These are phyloP conservation scores for Magnaporthiopsis poae DNA, from an alignment of 2,329 filamentous ascomycete species.

Conservation along the genomic window DNA sequence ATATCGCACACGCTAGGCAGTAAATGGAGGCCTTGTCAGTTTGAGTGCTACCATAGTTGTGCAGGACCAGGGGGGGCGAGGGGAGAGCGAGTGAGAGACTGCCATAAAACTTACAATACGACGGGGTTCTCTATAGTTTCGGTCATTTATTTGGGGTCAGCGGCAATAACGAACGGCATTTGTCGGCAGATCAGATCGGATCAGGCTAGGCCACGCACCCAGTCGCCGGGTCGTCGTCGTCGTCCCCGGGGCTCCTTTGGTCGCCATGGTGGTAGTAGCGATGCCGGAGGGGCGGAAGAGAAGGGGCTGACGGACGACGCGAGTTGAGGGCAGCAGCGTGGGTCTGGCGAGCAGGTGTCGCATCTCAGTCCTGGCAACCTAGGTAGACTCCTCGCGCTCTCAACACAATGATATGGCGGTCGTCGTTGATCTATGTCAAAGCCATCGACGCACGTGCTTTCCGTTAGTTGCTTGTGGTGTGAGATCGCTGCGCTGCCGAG, in stretches of 20 bases:
- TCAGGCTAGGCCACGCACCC: background rate
- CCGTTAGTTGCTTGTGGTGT: background rate
- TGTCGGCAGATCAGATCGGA: too few relatives aligned
- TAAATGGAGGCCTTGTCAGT: background rate
- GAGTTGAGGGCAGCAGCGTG: background rate
- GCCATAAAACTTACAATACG: conserved; percentile 34
- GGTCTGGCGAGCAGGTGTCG: background rate
- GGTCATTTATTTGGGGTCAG: too few relatives aligned
- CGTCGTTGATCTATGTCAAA: too few relatives aligned
- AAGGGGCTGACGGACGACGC: too few relatives aligned
- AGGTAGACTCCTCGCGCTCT: too few relatives aligned
- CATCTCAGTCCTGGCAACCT: background rate
- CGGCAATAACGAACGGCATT: too few relatives aligned
- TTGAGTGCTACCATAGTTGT: too few relatives aligned
- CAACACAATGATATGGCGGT: too few relatives aligned
- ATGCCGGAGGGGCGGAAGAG: background rate
- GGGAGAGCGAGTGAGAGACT: background rate
- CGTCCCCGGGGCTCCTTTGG: background rate
- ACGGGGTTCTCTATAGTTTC: conserved; percentile 24
- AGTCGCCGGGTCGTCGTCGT: background rate
- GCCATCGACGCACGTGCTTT: background rate
- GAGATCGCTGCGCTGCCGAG: background rate
- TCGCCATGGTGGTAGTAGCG: background rate
- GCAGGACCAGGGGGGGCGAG: too few relatives aligned
- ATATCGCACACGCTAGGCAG: conserved; percentile 72